A percentile compares a stretch with the other conserved stretches of the same genome.
Evolutionary conservation across 1,284 basidiomycete species (phyloP).

Genomic region (Ceratobasidium sp.): DNA sequence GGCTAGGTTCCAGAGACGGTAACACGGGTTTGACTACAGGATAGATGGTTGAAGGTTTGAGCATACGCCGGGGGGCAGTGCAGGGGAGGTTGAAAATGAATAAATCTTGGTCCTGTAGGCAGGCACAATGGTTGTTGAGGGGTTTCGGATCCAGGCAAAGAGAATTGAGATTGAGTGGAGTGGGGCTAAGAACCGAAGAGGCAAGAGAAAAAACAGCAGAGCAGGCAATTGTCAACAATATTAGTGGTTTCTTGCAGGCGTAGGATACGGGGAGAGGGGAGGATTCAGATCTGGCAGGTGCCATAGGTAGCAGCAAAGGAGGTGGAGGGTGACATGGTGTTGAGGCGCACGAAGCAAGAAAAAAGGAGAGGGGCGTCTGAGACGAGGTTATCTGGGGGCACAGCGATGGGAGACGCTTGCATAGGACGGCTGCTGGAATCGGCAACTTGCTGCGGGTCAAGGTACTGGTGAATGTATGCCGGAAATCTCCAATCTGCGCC

Average conservation of each 20-base stretch:
- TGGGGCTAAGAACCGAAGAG: background rate
- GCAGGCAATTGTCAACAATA: background rate
- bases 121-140: slow-evolving; percentile 1
- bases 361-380: too few species aligned
- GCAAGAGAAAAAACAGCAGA: background rate
- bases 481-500: too few species aligned
- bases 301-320: too few species aligned
- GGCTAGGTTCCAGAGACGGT: background rate
- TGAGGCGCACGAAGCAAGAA: too few species aligned
- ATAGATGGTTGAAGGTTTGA: background rate
- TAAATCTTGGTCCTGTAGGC: background rate
- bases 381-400: too few species aligned
- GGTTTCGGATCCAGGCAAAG: slow-evolving; percentile 19
- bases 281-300: background rate
- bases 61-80: slow-evolving; percentile 18
- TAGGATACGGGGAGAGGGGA: slow-evolving; percentile 16
- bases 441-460: too few species aligned
- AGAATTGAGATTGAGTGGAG: background rate
- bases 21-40: background rate
- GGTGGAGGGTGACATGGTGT: too few species aligned
- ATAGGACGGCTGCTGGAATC: too few species aligned
- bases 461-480: too few species aligned
- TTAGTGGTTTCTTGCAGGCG: slow-evolving; percentile 1
- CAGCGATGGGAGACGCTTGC: too few species aligned
- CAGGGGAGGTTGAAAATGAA: background rate